These are phyloP conservation scores for Colletotrichum salicis DNA, from an alignment of 2,329 filamentous ascomycete species.

Conservation along the genomic window DNA sequence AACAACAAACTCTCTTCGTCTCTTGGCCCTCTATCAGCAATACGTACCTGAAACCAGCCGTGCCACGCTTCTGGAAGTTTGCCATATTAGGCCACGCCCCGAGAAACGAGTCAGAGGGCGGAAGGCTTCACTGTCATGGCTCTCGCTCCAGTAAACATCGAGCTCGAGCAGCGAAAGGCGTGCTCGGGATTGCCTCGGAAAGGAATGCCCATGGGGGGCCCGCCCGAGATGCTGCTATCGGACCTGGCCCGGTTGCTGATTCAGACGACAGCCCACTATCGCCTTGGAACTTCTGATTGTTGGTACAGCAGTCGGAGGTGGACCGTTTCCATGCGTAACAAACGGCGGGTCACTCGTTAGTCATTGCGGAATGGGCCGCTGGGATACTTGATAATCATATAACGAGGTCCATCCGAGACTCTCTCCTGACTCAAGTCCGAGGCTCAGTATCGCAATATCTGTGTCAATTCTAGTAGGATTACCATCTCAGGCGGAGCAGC, in stretches of 20 bases:
- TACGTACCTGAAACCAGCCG: slow-evolving; percentile 15
- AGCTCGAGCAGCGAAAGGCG: neutral
- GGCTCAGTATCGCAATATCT: slow-evolving; percentile 4
- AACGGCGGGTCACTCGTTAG: slow-evolving; percentile 23
- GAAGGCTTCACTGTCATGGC: neutral
- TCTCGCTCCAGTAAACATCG: neutral
- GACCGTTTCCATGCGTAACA: slow-evolving; percentile 26
- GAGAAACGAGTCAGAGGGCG: slow-evolving; percentile 25
- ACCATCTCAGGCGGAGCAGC: slow-evolving; percentile 14
- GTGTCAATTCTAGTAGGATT: slow-evolving; percentile 5
- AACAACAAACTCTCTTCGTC: neutral
- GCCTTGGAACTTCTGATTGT: neutral
- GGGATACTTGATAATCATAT: neutral
- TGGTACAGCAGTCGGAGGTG: neutral
- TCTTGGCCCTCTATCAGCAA: slow-evolving; percentile 9
- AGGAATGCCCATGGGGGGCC: slow-evolving; percentile 4
- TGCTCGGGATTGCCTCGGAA: slow-evolving; percentile 24
- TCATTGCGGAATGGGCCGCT: slow-evolving; percentile 11
- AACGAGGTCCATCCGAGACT: neutral
- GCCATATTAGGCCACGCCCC: slow-evolving; percentile 9
- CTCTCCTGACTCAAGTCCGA: slow-evolving; percentile 25
- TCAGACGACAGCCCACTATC: neutral
- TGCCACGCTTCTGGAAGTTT: slow-evolving; percentile 31
- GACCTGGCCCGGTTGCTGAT: slow-evolving; percentile 19
- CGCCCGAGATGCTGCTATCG: neutral